Percentiles rank a stretch among this genome's conserved stretches.
These are phyloP conservation scores for Papiliotrema flavescens DNA, from an alignment of 1,284 basidiomycete species.

Conservation along the genomic window DNA sequence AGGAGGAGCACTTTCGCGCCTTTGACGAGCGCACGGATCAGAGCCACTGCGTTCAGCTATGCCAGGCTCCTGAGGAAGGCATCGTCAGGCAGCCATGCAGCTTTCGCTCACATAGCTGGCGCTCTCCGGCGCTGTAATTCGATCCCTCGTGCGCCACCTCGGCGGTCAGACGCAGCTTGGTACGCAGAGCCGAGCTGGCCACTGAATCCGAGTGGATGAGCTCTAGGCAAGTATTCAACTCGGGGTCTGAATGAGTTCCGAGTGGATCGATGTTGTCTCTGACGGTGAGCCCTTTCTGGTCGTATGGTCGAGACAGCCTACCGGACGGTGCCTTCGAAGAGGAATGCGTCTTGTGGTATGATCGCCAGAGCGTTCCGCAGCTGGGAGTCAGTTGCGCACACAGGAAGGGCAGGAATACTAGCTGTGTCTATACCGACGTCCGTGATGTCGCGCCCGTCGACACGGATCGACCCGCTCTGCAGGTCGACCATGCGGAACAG, in stretches of 20 bases:
- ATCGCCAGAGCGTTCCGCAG: conserved; percentile 60
- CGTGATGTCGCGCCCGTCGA: conserved; percentile 59
- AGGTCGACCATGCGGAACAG: conserved; percentile 67
- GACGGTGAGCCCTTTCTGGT: conserved; percentile 3
- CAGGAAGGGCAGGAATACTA: background rate
- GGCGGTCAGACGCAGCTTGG: conserved; percentile 58
- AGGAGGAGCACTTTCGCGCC: conserved; percentile 65
- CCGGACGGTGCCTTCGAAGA: conserved; percentile 31
- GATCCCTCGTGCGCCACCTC: conserved; percentile 35
- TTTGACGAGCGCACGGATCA: conserved; percentile 65
- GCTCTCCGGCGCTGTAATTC: conserved; percentile 56
- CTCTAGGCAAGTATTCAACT: conserved; percentile 54
- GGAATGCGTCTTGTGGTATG: conserved; percentile 52
- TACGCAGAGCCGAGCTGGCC: conserved; percentile 4
- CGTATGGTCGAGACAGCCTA: background rate
- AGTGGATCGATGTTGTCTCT: conserved; percentile 53
- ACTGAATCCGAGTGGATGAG: conserved; percentile 45
- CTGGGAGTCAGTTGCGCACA: background rate
- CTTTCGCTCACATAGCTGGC: conserved; percentile 29
- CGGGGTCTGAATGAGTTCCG: conserved; percentile 55
- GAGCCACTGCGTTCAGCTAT: conserved; percentile 7
- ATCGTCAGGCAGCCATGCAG: no score
- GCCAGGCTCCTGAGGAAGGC: background rate
- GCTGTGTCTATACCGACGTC: conserved; percentile 56
- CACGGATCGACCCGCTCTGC: conserved; percentile 57